These are phyloP conservation scores for Zygosaccharomyces gambellarensis DNA, from an alignment of 805 yeast genomes.

Conservation along the genomic window DNA sequence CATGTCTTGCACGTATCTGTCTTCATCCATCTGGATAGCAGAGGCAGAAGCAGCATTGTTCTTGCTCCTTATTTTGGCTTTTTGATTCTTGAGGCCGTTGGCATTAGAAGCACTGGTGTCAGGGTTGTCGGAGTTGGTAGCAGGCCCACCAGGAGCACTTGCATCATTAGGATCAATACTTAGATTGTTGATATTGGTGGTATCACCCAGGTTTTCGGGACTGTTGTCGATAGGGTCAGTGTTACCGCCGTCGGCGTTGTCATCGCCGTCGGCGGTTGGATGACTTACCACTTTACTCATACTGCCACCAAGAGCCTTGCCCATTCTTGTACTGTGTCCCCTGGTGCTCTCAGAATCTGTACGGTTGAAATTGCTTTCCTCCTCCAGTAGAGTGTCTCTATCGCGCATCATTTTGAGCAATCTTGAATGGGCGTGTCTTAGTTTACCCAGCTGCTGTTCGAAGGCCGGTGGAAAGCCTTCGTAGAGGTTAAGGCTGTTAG, in stretches of 20 bases:
- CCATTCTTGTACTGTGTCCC: not conserved
- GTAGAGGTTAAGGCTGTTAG: constrained; percentile 43
- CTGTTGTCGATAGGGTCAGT: no score
- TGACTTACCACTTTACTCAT: constrained; percentile 8
- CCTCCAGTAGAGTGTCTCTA: constrained; percentile 21
- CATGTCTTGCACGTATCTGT: constrained; percentile 19
- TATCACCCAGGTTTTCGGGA: not conserved
- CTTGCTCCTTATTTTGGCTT: not conserved
- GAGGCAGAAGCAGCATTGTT: not conserved
- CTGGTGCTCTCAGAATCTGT: constrained; percentile 9
- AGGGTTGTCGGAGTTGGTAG: not conserved
- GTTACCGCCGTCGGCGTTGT: not conserved
- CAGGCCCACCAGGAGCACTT: no score
- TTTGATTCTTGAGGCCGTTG: not conserved
- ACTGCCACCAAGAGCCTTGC: not conserved
- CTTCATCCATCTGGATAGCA: constrained; percentile 11
- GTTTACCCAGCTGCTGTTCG: constrained; percentile 38
- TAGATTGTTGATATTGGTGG: no score
- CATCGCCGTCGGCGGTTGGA: not conserved
- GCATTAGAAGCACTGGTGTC: not conserved
- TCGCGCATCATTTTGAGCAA: constrained; percentile 36
- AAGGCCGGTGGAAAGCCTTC: constrained; percentile 40
- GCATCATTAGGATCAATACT: no score
- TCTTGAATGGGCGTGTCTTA: constrained; percentile 54
- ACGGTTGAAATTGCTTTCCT: constrained; percentile 10